Percentiles rank a stretch among this genome's conserved stretches.
Conservation (phyloP, 495 filamentous ascomycete genomes). For the Bacidia gigantensis region DNA sequence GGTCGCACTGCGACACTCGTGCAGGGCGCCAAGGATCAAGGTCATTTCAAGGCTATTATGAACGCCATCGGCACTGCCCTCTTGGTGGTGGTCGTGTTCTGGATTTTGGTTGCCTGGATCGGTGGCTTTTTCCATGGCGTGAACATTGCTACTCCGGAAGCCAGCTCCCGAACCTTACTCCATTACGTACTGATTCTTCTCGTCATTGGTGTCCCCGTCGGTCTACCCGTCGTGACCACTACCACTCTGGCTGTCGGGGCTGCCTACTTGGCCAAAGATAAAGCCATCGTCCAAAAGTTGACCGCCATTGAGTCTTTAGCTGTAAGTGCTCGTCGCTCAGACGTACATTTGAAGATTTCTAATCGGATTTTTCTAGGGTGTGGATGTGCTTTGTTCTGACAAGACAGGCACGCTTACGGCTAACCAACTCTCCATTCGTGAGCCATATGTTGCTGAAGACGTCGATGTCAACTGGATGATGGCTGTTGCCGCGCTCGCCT, state of each 20-base stretch:
- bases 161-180: constrained; percentile 38
- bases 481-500: constrained; percentile 60
- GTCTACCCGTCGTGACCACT: constrained; percentile 89
- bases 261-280: constrained; percentile 85
- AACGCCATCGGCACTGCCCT: constrained; percentile 58
- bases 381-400: constrained; percentile 94
- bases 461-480: constrained; percentile 73
- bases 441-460: constrained; percentile 61
- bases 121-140: constrained; percentile 64
- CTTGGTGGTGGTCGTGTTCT: constrained; percentile 59
- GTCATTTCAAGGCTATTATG: constrained; percentile 77
- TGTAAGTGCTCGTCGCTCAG: constrained; percentile 26
- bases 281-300: constrained; percentile 93
- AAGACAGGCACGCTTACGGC: constrained; percentile 69
- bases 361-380: constrained; percentile 38
- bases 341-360: neutral
- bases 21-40: constrained; percentile 54
- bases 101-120: constrained; percentile 58
- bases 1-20: constrained; percentile 58
- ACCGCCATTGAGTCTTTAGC: constrained; percentile 89
- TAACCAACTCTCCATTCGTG: constrained; percentile 62
- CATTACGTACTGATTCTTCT: constrained; percentile 56
- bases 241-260: constrained; percentile 96
- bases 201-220: constrained; percentile 90
- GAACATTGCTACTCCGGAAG: constrained; percentile 48